Evolutionary conservation across 257 asterid genomes (phyloP), one percentile per base, ranked within the genome.

Genomic region (Echium plantagineum): DNA sequence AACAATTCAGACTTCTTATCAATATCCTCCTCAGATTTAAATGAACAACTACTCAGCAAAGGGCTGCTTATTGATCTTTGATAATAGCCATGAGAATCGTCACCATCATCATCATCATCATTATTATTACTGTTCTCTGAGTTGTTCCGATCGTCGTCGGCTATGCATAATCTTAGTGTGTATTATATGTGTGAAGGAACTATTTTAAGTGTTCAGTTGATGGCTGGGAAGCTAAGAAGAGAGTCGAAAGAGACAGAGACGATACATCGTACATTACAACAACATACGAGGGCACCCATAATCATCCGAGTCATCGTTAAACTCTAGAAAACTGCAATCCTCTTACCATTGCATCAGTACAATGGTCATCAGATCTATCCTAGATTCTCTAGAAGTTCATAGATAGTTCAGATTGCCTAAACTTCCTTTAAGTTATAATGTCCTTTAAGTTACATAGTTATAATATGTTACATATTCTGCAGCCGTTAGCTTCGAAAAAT

Each of bases 181-280:
- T 3, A 28, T 28, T 28, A 24, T 24, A n/a, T n/a, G n/a, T 3
- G 5, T 54, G 71, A 84, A 90, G 97, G 90, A 90, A 87, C 72
- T 90, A 90, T 76, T 90, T 82, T 21, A 86, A 69, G 74, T 90
- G 97, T 72, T 85, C 90, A 0, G 77, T 73, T 7, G 90, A 84
- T 74, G 87, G 97, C 19, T 90, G 97, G 70, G 78, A 84, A 1
- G 97, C 85, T 80, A 90, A 90, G 78, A 90, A 90, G 84, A 78
- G 89, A 81, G 89, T 90, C 49, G 97, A 90, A 68, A 62, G 94
- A 65, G 94, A 85, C 82, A 87, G 65, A 65, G 97, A 87, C 58
- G 97, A 90, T 59, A 67, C 78, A 46, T 75, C 66, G 9, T 86
- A 86, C 46, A 96, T 90, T 4, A 80, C 85, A 64, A 90, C 96